phyloP scores from a whole-genome alignment of 139 green algal genomes.

The Ettlia oleoabundans region DNA sequence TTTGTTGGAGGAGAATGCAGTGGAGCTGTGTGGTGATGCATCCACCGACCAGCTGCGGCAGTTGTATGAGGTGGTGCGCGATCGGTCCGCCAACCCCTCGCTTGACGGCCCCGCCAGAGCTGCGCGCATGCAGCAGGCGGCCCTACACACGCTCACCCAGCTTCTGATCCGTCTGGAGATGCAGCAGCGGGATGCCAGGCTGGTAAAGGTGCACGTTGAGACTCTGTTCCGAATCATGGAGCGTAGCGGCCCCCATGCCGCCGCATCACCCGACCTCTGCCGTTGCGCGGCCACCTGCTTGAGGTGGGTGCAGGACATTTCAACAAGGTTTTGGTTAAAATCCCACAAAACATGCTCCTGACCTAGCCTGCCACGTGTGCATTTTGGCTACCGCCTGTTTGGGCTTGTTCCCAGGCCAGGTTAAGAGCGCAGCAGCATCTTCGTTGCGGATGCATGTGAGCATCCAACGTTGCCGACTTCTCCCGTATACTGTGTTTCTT shows the following conservation, averaged over 20 bases:
- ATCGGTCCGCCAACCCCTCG: background rate
- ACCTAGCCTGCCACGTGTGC: no score
- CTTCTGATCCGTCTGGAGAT: conserved; percentile 12
- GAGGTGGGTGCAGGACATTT: background rate
- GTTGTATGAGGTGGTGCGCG: conserved; percentile 14
- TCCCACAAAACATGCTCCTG: no score
- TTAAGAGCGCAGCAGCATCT: no score
- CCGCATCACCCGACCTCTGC: conserved; percentile 3
- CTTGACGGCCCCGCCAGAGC: background rate
- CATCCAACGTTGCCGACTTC: no score
- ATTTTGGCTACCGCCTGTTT: background rate
- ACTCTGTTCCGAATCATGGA: conserved; percentile 14
- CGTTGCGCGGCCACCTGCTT: conserved; percentile 14
- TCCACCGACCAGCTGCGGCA: background rate
- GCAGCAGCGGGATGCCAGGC: conserved; percentile 12
- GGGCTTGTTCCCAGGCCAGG: no score
- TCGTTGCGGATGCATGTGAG: no score
- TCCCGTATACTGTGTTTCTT: no score
- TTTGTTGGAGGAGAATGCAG: conserved; percentile 10
- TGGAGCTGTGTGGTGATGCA: conserved; percentile 3
- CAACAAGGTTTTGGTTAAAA: no score
- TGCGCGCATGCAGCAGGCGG: conserved; percentile 5
- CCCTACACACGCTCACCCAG: conserved; percentile 10
- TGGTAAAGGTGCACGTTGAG: conserved; percentile 22
- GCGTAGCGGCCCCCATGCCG: background rate